These are phyloP conservation scores for Paramecium pentaurelia DNA, from an alignment of 73 alveolate species.

Conservation along the genomic window DNA sequence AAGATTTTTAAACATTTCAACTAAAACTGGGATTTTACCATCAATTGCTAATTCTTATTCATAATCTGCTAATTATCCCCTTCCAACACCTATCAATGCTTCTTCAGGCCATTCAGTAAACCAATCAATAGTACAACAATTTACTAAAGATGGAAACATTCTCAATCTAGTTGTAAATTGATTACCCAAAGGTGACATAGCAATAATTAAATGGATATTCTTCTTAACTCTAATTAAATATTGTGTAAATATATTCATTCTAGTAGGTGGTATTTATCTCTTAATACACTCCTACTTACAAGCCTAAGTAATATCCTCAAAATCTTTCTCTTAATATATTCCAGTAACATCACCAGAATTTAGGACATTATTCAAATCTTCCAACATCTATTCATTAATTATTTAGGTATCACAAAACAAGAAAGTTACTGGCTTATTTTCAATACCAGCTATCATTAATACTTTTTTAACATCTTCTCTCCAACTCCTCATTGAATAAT, in stretches of 20 bases:
- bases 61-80: constrained; percentile 75
- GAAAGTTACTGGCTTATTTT: constrained; percentile 95
- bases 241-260: constrained; percentile 57
- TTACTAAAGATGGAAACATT: constrained; percentile 97
- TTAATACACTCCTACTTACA: constrained; percentile 55
- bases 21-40: constrained; percentile 61
- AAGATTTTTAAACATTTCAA: constrained; percentile 72
- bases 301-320: constrained; percentile 56
- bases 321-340: constrained; percentile 75
- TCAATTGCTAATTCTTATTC: constrained; percentile 71
- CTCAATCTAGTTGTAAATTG: constrained; percentile 95
- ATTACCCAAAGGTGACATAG: constrained; percentile 99
- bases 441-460: constrained; percentile 90
- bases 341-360: constrained; percentile 99
- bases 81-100: constrained; percentile 84
- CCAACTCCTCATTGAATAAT: constrained; percentile 97
- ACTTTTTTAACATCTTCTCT: constrained; percentile 98
- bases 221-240: constrained; percentile 88
- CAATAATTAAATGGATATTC: constrained; percentile 96
- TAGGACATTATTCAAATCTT: constrained; percentile 94
- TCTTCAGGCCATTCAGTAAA: constrained; percentile 97
- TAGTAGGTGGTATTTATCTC: constrained; percentile 55
- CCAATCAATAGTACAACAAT: constrained; percentile 98
- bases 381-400: constrained; percentile 98
- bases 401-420: constrained; percentile 98